phyloP scores from a whole-genome alignment of 2,329 filamentous ascomycete genomes.

The Juglanconis juglandina region DNA sequence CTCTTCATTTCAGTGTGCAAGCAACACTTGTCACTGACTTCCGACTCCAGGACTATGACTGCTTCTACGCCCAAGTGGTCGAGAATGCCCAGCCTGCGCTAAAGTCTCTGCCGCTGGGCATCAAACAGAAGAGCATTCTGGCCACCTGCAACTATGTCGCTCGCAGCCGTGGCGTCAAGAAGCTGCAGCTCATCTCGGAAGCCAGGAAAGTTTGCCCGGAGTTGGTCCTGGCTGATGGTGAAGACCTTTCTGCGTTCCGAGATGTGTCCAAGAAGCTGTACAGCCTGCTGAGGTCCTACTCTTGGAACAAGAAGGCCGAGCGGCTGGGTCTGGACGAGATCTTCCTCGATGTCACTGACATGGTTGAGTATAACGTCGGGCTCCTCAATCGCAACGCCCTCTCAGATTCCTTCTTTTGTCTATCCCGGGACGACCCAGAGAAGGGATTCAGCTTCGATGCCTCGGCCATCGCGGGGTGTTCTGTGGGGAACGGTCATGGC shows the following conservation, averaged over 20 bases:
- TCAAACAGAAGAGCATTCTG: slow-evolving; percentile 90
- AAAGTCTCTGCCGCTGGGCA: slow-evolving; percentile 70
- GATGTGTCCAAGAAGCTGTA: slow-evolving; percentile 82
- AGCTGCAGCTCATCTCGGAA: slow-evolving; percentile 81
- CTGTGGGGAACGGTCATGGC: slow-evolving; percentile 29
- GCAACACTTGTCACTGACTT: not conserved
- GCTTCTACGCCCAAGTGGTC: slow-evolving; percentile 91
- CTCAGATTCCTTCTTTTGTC: slow-evolving; percentile 71
- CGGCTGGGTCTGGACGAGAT: slow-evolving; percentile 89
- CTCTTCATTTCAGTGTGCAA: not conserved
- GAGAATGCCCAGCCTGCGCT: slow-evolving; percentile 76
- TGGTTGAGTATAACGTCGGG: slow-evolving; percentile 75
- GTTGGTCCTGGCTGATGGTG: slow-evolving; percentile 78
- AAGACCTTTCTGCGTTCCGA: slow-evolving; percentile 81
- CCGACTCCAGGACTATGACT: slow-evolving; percentile 67
- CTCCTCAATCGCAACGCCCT: slow-evolving; percentile 67
- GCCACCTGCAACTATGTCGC: slow-evolving; percentile 95
- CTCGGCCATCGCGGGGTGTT: slow-evolving; percentile 60
- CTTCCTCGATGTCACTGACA: slow-evolving; percentile 78
- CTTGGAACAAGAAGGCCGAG: slow-evolving; percentile 77
- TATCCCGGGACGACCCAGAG: slow-evolving; percentile 70
- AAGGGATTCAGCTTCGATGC: slow-evolving; percentile 79
- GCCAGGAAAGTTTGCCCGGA: slow-evolving; percentile 79
- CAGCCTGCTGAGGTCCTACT: slow-evolving; percentile 65
- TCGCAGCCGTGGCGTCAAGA: slow-evolving; percentile 67